phyloP scores from a whole-genome alignment of 148 eudicot genomes.

The Nyssa sinensis region DNA sequence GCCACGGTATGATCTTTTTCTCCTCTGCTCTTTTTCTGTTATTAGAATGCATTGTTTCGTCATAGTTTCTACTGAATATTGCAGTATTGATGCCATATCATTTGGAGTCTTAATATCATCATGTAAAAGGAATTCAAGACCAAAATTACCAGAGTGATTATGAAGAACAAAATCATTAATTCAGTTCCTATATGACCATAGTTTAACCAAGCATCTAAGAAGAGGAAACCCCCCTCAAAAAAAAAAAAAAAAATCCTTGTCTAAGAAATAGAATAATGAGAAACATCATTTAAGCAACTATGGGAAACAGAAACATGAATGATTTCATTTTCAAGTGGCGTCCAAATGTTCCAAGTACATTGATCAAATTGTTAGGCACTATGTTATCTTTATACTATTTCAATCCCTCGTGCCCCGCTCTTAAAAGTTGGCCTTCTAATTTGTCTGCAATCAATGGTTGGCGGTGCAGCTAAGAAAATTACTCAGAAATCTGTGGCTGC shows the following conservation, averaged over 20 bases:
- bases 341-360: too few relatives aligned
- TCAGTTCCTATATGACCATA: neutral
- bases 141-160: neutral
- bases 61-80: too few relatives aligned
- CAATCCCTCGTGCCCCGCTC: too few relatives aligned
- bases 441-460: too few relatives aligned
- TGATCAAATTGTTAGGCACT: too few relatives aligned
- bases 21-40: constrained; percentile 10
- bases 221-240: too few relatives aligned
- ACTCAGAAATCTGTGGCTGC: too few relatives aligned
- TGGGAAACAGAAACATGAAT: neutral
- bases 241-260: neutral
- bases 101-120: neutral
- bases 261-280: neutral
- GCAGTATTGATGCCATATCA: neutral
- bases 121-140: too few relatives aligned
- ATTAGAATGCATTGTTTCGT: too few relatives aligned
- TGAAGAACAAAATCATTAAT: neutral
- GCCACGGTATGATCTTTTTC: constrained; percentile 61
- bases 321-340: neutral
- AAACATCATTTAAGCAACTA: neutral
- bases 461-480: too few relatives aligned
- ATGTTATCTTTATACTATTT: too few relatives aligned
- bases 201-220: neutral
- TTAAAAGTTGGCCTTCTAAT: too few relatives aligned